Conservation (phyloP, 2,329 filamentous ascomycete genomes). For the Colletotrichum liaoningense region DNA sequence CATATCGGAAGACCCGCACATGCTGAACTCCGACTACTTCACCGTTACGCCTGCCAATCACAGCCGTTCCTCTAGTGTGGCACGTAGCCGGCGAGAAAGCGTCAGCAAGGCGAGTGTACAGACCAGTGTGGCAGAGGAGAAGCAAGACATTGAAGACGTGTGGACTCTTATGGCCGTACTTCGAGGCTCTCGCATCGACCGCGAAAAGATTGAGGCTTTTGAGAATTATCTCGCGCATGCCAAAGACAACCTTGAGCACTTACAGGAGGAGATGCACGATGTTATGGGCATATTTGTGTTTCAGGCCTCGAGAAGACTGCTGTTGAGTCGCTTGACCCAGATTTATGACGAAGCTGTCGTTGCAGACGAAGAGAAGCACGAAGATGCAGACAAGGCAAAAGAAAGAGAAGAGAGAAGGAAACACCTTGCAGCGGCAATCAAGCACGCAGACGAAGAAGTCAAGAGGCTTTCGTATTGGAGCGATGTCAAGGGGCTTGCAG, state of each 20-base stretch:
- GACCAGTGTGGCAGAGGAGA: constrained; percentile 33
- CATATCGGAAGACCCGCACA: constrained; percentile 66
- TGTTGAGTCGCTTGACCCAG: constrained; percentile 78
- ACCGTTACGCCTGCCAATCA: constrained; percentile 70
- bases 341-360: constrained; percentile 67
- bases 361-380: constrained; percentile 57
- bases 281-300: constrained; percentile 92
- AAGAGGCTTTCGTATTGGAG: constrained; percentile 88
- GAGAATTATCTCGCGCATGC: constrained; percentile 84
- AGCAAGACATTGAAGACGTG: constrained; percentile 67
- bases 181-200: constrained; percentile 80
- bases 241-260: constrained; percentile 78
- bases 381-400: constrained; percentile 43
- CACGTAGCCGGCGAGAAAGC: constrained; percentile 45
- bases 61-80: constrained; percentile 40
- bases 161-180: constrained; percentile 76
- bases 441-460: constrained; percentile 84
- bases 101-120: constrained; percentile 52
- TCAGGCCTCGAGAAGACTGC: constrained; percentile 83
- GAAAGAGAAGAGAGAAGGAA: constrained; percentile 64
- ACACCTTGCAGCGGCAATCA: constrained; percentile 79
- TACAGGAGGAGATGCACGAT: constrained; percentile 82
- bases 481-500: constrained; percentile 78
- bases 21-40: constrained; percentile 84
- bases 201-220: constrained; percentile 89